Conservation (phyloP, 371 early-diverging fungal genomes). For the Capniomyces stellatus region DNA sequence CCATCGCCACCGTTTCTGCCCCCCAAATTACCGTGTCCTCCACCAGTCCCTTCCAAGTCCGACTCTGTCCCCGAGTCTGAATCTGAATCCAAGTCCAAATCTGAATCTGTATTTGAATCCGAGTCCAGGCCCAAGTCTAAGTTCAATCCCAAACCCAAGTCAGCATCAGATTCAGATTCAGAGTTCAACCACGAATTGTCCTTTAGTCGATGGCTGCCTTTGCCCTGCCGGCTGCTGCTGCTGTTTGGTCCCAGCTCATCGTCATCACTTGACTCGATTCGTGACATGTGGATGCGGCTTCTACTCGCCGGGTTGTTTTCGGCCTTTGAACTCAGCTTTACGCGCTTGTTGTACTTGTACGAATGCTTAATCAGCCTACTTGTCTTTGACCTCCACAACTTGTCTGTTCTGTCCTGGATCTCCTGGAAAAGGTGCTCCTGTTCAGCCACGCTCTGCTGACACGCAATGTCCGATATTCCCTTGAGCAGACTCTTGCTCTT, state of each 20-base stretch:
- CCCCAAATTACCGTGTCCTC: too few species aligned
- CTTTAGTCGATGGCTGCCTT: too few species aligned
- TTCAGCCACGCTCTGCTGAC: slow-evolving; percentile 28
- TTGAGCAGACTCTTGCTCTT: slow-evolving; percentile 58
- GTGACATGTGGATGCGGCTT: too few species aligned
- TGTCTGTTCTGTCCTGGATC: background rate
- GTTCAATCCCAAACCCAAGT: background rate
- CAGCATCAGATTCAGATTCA: background rate
- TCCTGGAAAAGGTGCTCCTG: background rate
- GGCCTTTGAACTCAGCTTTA: too few species aligned
- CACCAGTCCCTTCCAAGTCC: too few species aligned
- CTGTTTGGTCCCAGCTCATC: too few species aligned
- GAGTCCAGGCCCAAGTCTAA: background rate
- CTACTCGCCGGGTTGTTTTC: background rate
- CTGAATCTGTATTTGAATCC: too few species aligned
- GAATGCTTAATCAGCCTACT: background rate
- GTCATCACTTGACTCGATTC: background rate
- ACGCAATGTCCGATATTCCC: slow-evolving; percentile 46
- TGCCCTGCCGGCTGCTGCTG: too few species aligned
- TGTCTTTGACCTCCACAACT: background rate
- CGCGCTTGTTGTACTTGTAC: too few species aligned
- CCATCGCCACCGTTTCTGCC: too few species aligned
- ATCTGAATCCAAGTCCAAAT: background rate
- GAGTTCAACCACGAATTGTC: background rate
- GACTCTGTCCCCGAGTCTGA: background rate